phyloP scores from a whole-genome alignment of 345 rosid genomes.

The Geranium brycei region DNA sequence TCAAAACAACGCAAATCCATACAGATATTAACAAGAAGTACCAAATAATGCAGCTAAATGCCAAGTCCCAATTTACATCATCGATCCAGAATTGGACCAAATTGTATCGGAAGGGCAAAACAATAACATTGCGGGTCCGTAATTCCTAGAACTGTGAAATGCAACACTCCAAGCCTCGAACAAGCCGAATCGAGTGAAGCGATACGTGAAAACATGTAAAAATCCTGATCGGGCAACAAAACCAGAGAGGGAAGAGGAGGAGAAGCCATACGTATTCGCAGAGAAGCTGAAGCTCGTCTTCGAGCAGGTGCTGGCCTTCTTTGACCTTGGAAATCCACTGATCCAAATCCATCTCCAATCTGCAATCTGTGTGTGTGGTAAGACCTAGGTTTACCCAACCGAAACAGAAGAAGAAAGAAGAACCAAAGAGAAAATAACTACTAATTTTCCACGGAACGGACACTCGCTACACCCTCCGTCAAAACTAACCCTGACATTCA shows the following conservation, averaged over 20 bases:
- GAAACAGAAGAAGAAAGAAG: not conserved
- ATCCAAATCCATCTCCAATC: constrained; percentile 78
- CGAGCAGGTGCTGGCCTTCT: constrained; percentile 85
- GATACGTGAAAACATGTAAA: not conserved
- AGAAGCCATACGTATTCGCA: constrained; percentile 69
- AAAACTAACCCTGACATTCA: not conserved
- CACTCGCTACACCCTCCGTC: not conserved
- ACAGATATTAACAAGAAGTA: too few relatives aligned
- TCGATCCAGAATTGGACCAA: not conserved
- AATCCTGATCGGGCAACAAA: constrained; percentile 1
- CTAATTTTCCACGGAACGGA: not conserved
- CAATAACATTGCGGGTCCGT: not conserved
- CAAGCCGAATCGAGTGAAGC: not conserved
- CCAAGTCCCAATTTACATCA: not conserved
- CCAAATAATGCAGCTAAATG: not conserved
- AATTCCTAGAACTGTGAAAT: not conserved
- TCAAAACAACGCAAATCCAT: not conserved
- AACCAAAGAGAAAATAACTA: not conserved
- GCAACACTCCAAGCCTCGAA: not conserved
- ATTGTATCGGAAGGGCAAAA: not conserved
- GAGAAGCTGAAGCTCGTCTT: constrained; percentile 95
- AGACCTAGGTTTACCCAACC: not conserved
- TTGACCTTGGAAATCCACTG: constrained; percentile 94
- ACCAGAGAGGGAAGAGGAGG: not conserved
- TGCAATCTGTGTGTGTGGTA: too few relatives aligned